Base-by-base conservation (phyloP, 2,329 filamentous ascomycete genomes). In the Aspergillus oerlinghausenensis region DNA sequence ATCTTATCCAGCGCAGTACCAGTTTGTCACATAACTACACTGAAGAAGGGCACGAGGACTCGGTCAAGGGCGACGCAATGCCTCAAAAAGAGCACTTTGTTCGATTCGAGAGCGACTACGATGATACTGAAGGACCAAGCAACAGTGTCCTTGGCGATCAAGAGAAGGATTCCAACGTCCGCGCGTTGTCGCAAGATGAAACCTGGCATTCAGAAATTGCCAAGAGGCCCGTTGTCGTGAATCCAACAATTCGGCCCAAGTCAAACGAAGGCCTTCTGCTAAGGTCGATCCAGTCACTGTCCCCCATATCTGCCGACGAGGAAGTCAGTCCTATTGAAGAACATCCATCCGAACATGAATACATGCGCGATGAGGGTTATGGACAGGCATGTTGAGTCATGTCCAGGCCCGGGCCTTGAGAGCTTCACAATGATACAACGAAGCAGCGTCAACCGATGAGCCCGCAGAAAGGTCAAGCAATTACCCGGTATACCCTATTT, bases 51-150 rank as follows among this genome's bases (percentile, higher is more conserved):
- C 79, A 75, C 40, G 81, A 80, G 6, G 69, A 65, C 43, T 58
- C 59, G 4, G 53, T 60, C 42, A 67, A 66, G 10, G 77, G 79
- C 3, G 87, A 88, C 54, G 89, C 92, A 21, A 79, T 83, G 32
- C 82, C 81, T 17, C 87, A 91, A 92, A 60, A 93, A 58, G 89
- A 94, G 65, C 91, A 91, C 65, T 81, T 92, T 58, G 84, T 82
- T 56, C 81, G 80, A 26, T 75, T 83, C 52, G 79, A 75, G 10
- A 76, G 75, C 49, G 74, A 71, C 10, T 75, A 76, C 10, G 77
- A 80, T 56, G 79, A 81, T 21, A 65, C 67, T 8, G 70, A 70
- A 21, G 75, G 74, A 62, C 67, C 74, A 26, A 80, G 77, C 62
- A 80, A 77, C 61, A 77, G 77, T 45, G 70, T 77, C 8, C 76